These are phyloP conservation scores for Kurtzmaniella cleridarum DNA, from an alignment of 805 yeast species.

Conservation along the genomic window DNA sequence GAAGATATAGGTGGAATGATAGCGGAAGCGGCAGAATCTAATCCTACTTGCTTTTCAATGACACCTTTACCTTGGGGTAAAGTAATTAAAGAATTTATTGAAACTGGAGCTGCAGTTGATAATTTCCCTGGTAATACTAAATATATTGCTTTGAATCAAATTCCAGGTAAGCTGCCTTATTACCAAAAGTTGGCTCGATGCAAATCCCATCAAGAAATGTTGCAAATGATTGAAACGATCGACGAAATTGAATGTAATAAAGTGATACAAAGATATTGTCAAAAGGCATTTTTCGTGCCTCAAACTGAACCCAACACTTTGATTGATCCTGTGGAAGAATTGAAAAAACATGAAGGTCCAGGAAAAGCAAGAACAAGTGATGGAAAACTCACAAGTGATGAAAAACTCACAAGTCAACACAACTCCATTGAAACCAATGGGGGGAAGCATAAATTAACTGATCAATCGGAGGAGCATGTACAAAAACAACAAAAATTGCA, in stretches of 20 bases:
- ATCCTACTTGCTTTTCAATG: constrained; percentile 68
- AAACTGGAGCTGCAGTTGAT: constrained; percentile 48
- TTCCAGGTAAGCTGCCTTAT: constrained; percentile 67
- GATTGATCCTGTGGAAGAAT: background rate
- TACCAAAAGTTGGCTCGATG: constrained; percentile 54
- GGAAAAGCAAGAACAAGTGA: constrained; percentile 10
- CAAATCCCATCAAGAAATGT: constrained; percentile 50
- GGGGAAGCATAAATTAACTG: background rate
- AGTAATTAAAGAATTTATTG: constrained; percentile 50
- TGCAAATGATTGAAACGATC: constrained; percentile 24
- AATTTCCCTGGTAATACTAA: constrained; percentile 73
- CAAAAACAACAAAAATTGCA: too few relatives aligned
- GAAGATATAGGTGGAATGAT: constrained; percentile 82
- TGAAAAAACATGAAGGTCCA: background rate
- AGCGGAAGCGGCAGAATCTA: constrained; percentile 84
- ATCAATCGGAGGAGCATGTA: too few relatives aligned
- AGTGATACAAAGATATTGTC: constrained; percentile 10
- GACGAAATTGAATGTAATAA: constrained; percentile 35
- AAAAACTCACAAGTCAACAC: too few relatives aligned
- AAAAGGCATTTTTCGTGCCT: constrained; percentile 20
- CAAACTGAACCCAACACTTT: too few relatives aligned
- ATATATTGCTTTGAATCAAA: constrained; percentile 69
- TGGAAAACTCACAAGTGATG: constrained; percentile 7
- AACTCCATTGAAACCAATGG: background rate
- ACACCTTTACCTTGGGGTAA: constrained; percentile 48